These are phyloP conservation scores for Cryptococcus wingfieldii DNA, from an alignment of 1,284 basidiomycete genomes.

Conservation along the genomic window DNA sequence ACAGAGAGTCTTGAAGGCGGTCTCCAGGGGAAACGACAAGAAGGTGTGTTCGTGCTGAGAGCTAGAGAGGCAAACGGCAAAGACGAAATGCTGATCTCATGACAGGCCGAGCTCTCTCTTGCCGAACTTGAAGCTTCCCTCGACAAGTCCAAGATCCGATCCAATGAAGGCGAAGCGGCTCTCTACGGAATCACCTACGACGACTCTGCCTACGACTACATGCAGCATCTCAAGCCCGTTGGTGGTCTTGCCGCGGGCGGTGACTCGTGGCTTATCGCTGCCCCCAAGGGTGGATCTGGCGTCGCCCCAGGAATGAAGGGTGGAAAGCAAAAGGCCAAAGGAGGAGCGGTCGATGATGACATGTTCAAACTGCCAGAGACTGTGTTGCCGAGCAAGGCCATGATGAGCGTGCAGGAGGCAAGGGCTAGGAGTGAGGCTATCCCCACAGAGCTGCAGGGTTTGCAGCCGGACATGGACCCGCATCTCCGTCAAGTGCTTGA, in stretches of 20 bases:
- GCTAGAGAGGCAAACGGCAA: background rate
- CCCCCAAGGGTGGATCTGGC: constrained; percentile 54
- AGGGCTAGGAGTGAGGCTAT: constrained; percentile 66
- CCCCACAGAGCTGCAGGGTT: constrained; percentile 76
- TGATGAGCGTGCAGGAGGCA: constrained; percentile 62
- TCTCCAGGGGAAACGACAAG: constrained; percentile 68
- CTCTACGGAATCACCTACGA: constrained; percentile 92
- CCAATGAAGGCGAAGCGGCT: constrained; percentile 74
- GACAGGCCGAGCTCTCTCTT: constrained; percentile 44
- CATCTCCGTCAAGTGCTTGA: constrained; percentile 89
- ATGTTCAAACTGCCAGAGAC: constrained; percentile 59
- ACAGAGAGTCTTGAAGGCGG: constrained; percentile 78
- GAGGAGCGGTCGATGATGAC: constrained; percentile 33
- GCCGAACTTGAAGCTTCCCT: constrained; percentile 55
- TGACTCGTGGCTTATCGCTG: constrained; percentile 61
- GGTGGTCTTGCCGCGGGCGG: constrained; percentile 62
- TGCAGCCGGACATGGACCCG: constrained; percentile 95
- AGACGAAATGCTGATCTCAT: background rate
- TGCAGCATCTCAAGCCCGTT: constrained; percentile 85
- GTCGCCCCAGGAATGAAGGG: constrained; percentile 40
- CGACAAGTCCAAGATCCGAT: constrained; percentile 34
- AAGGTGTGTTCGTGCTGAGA: constrained; percentile 19
- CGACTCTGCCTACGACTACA: constrained; percentile 98
- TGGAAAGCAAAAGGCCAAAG: constrained; percentile 35
- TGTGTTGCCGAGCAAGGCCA: constrained; percentile 65